Conservation (phyloP, 164 flowering plant species). For the Pachysandra terminalis region DNA sequence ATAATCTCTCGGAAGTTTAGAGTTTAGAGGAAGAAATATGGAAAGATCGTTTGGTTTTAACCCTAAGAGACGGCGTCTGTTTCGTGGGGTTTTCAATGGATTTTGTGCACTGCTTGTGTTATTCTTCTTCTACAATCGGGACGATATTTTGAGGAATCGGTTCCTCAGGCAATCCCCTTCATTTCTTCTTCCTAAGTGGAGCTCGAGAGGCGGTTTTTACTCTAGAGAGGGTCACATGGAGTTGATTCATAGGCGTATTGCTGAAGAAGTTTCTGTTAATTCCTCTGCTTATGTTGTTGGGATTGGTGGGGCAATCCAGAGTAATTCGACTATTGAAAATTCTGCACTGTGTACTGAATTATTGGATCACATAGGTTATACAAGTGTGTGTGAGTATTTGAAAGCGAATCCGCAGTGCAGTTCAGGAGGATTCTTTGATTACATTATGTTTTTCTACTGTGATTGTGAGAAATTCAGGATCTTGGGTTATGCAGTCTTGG, state of each 20-base stretch:
- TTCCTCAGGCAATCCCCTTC: constrained; percentile 18
- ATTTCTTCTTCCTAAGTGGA: constrained; percentile 16
- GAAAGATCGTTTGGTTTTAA: too few relatives aligned
- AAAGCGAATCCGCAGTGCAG: constrained; percentile 57
- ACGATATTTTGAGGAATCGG: constrained; percentile 27
- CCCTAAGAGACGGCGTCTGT: constrained; percentile 19
- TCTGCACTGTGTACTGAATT: constrained; percentile 49
- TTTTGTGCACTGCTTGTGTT: constrained; percentile 44
- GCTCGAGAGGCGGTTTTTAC: constrained; percentile 1
- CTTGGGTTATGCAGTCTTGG: constrained; percentile 54
- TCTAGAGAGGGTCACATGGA: constrained; percentile 8
- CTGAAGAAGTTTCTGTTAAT: constrained; percentile 32
- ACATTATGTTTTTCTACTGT: constrained; percentile 72
- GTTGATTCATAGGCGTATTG: constrained; percentile 31
- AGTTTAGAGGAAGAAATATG: constrained; percentile 17
- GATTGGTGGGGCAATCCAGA: constrained; percentile 7
- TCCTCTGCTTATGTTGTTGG: constrained; percentile 16
- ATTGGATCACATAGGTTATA: constrained; percentile 47
- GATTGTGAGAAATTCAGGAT: constrained; percentile 38
- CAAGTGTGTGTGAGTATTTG: constrained; percentile 62
- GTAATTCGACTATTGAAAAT: constrained; percentile 17
- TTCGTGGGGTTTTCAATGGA: constrained; percentile 54
- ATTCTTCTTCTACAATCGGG: constrained; percentile 44
- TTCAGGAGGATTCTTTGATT: constrained; percentile 68
- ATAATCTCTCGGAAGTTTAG: neutral